Evolutionary conservation across 2,329 filamentous ascomycete genomes (phyloP).

Genomic region (Exutisphaerella laricina): DNA sequence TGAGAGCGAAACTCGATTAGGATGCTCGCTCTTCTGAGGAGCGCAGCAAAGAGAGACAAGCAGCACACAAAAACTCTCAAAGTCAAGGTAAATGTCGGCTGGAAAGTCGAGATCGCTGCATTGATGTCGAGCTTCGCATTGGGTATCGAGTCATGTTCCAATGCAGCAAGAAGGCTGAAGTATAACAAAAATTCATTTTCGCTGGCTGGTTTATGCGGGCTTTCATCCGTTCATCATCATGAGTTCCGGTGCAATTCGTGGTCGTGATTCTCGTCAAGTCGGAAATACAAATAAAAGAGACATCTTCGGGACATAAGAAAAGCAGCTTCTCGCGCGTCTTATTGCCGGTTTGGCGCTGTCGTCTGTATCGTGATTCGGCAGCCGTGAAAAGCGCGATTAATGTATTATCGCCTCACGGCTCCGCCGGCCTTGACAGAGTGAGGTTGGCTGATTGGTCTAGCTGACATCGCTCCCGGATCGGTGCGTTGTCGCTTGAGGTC

Average conservation of each 20-base stretch:
- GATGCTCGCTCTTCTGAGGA: background rate
- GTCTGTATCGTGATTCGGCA: conserved; percentile 13
- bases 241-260: conserved; percentile 25
- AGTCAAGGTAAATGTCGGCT: conserved; percentile 3
- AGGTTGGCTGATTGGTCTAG: conserved; percentile 29
- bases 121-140: too few species aligned
- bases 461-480: conserved; percentile 28
- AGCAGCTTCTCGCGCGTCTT: conserved; percentile 14
- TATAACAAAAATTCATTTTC: conserved; percentile 11
- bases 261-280: conserved; percentile 32
- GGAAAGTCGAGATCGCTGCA: conserved; percentile 4
- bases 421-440: conserved; percentile 31
- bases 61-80: background rate
- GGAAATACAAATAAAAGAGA: conserved; percentile 9
- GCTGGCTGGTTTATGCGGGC: conserved; percentile 19
- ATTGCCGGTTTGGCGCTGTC: conserved; percentile 13
- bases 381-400: conserved; percentile 14
- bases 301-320: conserved; percentile 13
- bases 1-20: background rate
- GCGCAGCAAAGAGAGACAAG: conserved; percentile 1
- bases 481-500: conserved; percentile 76
- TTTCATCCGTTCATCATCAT: conserved; percentile 23
- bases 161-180: conserved; percentile 5
- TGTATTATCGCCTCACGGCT: conserved; percentile 23
- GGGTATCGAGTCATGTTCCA: conserved; percentile 6